Base-by-base conservation (phyloP, 768 basidiomycete species). In the Amanita inopinata region DNA sequence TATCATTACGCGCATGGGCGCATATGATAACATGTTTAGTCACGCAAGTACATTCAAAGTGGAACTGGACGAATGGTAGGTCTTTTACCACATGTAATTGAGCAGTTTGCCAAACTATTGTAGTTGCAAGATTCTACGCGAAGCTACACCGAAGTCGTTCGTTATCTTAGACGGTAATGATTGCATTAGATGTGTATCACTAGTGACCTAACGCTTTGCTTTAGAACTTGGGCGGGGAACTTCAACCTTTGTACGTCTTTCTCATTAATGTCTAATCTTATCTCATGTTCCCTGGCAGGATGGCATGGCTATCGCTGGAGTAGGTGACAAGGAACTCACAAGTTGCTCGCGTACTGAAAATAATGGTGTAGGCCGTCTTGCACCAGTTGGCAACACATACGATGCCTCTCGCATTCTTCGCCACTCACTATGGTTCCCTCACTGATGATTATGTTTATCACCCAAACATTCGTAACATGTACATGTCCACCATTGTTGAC, bases 221-320 rank as follows among this genome's bases (percentile, higher is more conserved):
- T 32, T 40, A 93, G 92, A 97, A 66, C 76, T 96, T 40, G 92
- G 93, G 14, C 69, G 94, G 62, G 96, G 96, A 19, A 98, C 96
- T 1, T 94, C 92, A 0, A 98, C 96, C 17, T 91, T 79, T 52
- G 86, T 89, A 56, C 50, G 62, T 56, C 7, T 19, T 18, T 20
- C 33, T n/a, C 9, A 14, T 38, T 14, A 40, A 36, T 31, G 20
- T 50, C n/a, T 8, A 23, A 49, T 45, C 35, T 51, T 34, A 48
- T 22, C 27, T 41, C 41, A 20, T 36, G 19, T 5, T 9, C n/a
- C 3, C 8, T 39, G 35, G 11, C 46, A 90, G 79, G 96, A 99
- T 60, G 96, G 94, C n/a, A 91, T 97, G 89, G 91, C 92, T 5
- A 97, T 98, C 51, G 94, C 96, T 33, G 87, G 84, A 42, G 85